Evolutionary conservation across 2,329 filamentous ascomycete species (phyloP), one percentile per base, ranked within the genome.

Genomic region (Sporothrix curviconia): DNA sequence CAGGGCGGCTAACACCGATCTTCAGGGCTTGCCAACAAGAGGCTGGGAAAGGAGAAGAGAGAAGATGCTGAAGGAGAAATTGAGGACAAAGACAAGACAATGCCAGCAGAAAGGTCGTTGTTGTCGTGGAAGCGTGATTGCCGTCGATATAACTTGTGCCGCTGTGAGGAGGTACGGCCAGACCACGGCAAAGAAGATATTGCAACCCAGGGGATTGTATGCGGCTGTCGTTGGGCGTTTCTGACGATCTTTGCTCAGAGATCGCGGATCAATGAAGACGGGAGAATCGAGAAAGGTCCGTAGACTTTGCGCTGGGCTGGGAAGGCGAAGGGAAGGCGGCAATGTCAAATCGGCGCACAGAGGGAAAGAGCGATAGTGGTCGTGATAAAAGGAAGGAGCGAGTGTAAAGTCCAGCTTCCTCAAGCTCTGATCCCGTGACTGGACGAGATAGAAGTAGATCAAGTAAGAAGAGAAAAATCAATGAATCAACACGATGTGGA

Each of bases 381-480:
- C n/a, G 34, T 49, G 36, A 42, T 44, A 56, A 28, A 24, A 39
- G 52, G 52, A 55, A 55, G 32, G 52, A 43, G 42, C 51, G 51
- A 49, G 22, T 22, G 44, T n/a, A 15, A 49, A 42, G 19, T 15
- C 24, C 24, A 49, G 44, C 22, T 37, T 55, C 28, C 19, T 44
- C 39, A 19, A 42, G 28, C 40, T 12, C 9, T 4, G 32, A 19
- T 19, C n/a, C 22, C 9, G 28, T 28, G 49, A 39, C 25, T 34
- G 32, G 19, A 34, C 25, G 44, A 37, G 14, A 17, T 37, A 22
- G 12, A 19, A 24, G 4, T 34, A n/a, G n/a, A n/a, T n/a, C 14
- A 11, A 34, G n/a, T 11, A 32, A 12, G 46, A 36, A 32, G 12
- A 25, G 22, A 12, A 32, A 19, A 32, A 12, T 12, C 4, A 37